Evolutionary conservation across 2,329 filamentous ascomycete genomes (phyloP).

Genomic region (Lasiodiplodia sp.): DNA sequence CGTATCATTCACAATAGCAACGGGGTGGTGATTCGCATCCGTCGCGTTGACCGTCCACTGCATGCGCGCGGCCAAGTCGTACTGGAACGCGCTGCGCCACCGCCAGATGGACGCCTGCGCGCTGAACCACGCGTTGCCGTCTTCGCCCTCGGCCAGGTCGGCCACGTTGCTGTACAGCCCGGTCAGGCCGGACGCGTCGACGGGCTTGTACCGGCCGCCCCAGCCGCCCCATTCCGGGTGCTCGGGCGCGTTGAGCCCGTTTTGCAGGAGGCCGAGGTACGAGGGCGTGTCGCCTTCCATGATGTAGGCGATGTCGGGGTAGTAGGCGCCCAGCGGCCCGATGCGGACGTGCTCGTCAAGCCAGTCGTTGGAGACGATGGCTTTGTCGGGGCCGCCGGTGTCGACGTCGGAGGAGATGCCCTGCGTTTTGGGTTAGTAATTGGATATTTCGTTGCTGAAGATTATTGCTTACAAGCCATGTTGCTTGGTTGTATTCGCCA

Average conservation of each 20-base stretch:
- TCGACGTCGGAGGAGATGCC: slow-evolving; percentile 43
- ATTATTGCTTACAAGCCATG: slow-evolving; percentile 51
- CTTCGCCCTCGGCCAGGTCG: slow-evolving; percentile 45
- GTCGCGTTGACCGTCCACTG: slow-evolving; percentile 44
- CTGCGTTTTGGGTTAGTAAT: not conserved
- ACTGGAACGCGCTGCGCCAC: slow-evolving; percentile 51
- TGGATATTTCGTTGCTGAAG: not conserved
- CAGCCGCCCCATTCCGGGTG: slow-evolving; percentile 52
- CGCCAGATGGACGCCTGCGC: slow-evolving; percentile 51
- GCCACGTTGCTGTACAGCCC: slow-evolving; percentile 43
- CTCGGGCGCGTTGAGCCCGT: slow-evolving; percentile 49
- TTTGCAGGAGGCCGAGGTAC: slow-evolving; percentile 51
- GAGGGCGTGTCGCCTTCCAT: slow-evolving; percentile 56
- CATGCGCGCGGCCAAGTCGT: slow-evolving; percentile 54
- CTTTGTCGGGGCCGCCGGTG: slow-evolving; percentile 50
- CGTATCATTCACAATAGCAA: slow-evolving; percentile 33
- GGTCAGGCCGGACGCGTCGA: slow-evolving; percentile 32
- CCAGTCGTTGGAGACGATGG: slow-evolving; percentile 55
- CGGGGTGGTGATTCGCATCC: slow-evolving; percentile 33
- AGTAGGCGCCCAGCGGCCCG: slow-evolving; percentile 51
- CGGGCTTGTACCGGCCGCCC: slow-evolving; percentile 51
- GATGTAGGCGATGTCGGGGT: slow-evolving; percentile 55
- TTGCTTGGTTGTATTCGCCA: slow-evolving; percentile 55
- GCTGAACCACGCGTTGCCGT: slow-evolving; percentile 42
- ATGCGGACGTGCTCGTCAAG: slow-evolving; percentile 56